phyloP scores from a whole-genome alignment of 2,329 filamentous ascomycete genomes.

The Neofusicoccum kwambonambiense region DNA sequence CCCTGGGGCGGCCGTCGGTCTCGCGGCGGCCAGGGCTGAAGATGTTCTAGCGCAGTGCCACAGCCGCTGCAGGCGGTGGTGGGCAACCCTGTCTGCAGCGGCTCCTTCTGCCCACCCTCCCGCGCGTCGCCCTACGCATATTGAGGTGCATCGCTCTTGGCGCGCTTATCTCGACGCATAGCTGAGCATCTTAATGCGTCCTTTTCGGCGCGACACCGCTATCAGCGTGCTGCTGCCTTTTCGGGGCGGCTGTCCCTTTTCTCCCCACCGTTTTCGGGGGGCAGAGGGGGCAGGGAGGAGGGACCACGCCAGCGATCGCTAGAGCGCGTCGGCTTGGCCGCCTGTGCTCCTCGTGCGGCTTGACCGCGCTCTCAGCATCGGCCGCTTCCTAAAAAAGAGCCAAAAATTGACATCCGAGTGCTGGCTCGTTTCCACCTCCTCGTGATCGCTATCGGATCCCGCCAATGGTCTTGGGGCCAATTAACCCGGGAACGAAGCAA shows the following conservation, averaged over 20 bases:
- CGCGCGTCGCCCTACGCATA: constrained; percentile 1
- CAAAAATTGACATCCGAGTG: neutral
- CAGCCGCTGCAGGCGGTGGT: neutral
- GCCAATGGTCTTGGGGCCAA: neutral
- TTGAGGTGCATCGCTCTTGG: constrained; percentile 6
- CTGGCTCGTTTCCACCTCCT: neutral
- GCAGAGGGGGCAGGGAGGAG: neutral
- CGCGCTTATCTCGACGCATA: constrained; percentile 14
- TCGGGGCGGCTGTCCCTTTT: neutral
- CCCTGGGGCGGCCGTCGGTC: neutral
- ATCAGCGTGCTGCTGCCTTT: neutral
- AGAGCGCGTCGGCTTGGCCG: neutral
- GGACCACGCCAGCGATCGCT: neutral
- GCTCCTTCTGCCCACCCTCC: neutral
- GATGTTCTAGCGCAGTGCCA: constrained; percentile 13
- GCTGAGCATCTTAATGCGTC: neutral
- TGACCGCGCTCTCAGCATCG: neutral
- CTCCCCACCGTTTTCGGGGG: neutral
- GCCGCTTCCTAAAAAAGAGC: neutral
- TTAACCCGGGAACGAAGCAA: neutral
- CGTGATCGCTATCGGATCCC: neutral
- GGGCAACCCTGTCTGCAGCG: constrained; percentile 1
- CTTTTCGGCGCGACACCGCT: neutral
- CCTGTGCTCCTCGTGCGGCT: neutral
- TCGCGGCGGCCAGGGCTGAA: constrained; percentile 9